Base-by-base conservation (phyloP, 1,284 basidiomycete species). In the Cutaneotrichosporon sp. region DNA sequence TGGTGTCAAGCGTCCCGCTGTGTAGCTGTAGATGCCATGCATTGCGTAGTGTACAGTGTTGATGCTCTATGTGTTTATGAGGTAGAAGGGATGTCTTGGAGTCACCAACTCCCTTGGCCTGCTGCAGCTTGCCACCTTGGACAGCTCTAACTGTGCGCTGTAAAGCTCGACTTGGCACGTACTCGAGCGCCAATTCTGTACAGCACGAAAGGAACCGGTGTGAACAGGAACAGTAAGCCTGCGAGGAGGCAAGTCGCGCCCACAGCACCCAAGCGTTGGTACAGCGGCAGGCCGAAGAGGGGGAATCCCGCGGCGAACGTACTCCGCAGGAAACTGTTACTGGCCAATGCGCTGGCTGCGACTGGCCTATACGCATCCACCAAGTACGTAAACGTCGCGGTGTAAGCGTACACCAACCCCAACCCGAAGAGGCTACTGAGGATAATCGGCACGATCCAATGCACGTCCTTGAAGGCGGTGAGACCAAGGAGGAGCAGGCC, bases 231-330 rank as follows among this genome's bases (percentile, higher is more conserved):
- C 58, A 87, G 84, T 31, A 92, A 74, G 6, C 90, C 89, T 0
- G 87, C 91, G 7, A 92, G 77, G n/a, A 92, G 81, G 13, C 87
- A 88, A 0, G 87, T 88, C 0, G 89, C 90, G 8, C 90, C 90
- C 0, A 89, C 88, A 0, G 89, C 86, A 1, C 88, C 89, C 5
- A 92, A 76, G 18, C 71, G 67, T 5, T 64, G 38, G 68, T 79
- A 83, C 76, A 83, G 74, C 62, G 79, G 77, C 22, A 63, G 67
- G 4, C 71, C 73, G 58, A 78, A 76, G n/a, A 90, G 79, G 2
- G 89, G 89, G 73, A 91, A 91, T 0, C 82, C 87, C 0, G 87
- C 87, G 0, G 89, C 89, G 67, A 91, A 90, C 0, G 83, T 76
- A 1, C 84, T 86, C 1, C 90, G 82, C 71, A 89, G 74, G 13